A percentile compares a stretch with the other conserved stretches of the same genome.
Evolutionary conservation across 169 alveolate species (phyloP).

Genomic region (Eimeria praecox): DNA sequence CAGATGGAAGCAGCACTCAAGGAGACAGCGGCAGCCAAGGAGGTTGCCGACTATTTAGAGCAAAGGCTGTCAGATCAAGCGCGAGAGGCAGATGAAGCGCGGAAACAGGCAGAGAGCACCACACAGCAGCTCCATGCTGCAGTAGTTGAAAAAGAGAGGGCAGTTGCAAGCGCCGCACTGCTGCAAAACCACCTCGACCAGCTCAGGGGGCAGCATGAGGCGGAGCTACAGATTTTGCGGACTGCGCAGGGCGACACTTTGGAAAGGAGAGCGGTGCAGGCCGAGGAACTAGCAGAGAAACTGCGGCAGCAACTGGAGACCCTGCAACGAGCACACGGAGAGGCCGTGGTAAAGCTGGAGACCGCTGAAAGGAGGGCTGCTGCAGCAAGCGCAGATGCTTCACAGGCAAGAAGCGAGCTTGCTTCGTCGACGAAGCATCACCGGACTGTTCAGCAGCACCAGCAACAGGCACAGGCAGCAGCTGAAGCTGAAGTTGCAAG

Average conservation of each 20-base stretch:
- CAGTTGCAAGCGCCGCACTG: constrained; percentile 58
- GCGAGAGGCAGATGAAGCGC: constrained; percentile 62
- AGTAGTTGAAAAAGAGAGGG: constrained; percentile 65
- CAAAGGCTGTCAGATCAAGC: constrained; percentile 16
- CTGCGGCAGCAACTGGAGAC: constrained; percentile 58
- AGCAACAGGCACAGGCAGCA: constrained; percentile 74
- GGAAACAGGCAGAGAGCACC: constrained; percentile 28
- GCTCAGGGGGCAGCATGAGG: constrained; percentile 76
- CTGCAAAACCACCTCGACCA: constrained; percentile 74
- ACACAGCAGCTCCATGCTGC: constrained; percentile 68
- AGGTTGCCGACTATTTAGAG: constrained; percentile 78
- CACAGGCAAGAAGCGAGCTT: constrained; percentile 75
- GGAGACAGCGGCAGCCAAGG: constrained; percentile 78
- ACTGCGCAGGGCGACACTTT: constrained; percentile 62
- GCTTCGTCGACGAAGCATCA: constrained; percentile 45
- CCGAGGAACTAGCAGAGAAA: constrained; percentile 71
- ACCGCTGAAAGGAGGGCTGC: constrained; percentile 75
- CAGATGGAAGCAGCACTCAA: constrained; percentile 66
- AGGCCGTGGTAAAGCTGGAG: constrained; percentile 73
- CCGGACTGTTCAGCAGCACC: constrained; percentile 77
- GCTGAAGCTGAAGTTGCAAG: constrained; percentile 69
- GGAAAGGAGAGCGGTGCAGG: constrained; percentile 56
- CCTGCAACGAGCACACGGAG: constrained; percentile 54
- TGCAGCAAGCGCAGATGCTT: constrained; percentile 77
- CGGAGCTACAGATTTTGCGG: constrained; percentile 56